Base-by-base conservation (phyloP, 768 basidiomycete species). In the Rhodotorula toruloides region DNA sequence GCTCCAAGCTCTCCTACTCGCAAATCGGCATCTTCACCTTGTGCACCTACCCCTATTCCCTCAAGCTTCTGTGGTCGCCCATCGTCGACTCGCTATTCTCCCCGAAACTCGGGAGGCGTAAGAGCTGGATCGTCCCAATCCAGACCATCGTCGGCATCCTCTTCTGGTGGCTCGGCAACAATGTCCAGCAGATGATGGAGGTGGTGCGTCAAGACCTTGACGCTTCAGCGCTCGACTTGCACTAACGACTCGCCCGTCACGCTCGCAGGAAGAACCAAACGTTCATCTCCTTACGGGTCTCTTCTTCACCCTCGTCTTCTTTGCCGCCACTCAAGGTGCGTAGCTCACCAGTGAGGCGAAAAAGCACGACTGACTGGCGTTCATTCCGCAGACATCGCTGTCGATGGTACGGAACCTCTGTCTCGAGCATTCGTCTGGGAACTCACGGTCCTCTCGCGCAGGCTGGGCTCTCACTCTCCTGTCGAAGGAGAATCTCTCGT, bases 41-140 rank as follows among this genome's bases (percentile, higher is more conserved):
- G 34, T 87, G 90, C 54, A 88, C 86, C 74, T 94, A 93, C 78
- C 91, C 91, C 9, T 99, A 98, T 80, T 96, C 91, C 29, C 84
- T 99, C 74, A 99, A 99, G 79, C 78, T 99, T 67, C 78, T 98
- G 70, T 98, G 94, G 93, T 94, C 91, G 12, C 96, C 96, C 57
- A 87, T 99, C 67, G 91, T 99, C 60, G 96, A 99, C 76, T 89
- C 94, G 3, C 81, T 88, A 70, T 99, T 88, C 77, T 81, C 87
- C 74, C 79, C 84, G 43, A 86, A 84, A 47, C 72, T 93, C 68
- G 96, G 96, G n/a, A 86, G 96, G 55, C 83, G 96, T 70, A 99
- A 97, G 78, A 92, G 90, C 67, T 99, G 96, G 96, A 98, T 99
- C 72, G 87, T 98, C 68, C 96, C 96, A 49, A 96, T 99, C 83